A percentile compares a stretch with the other conserved stretches of the same genome.
phyloP scores from a whole-genome alignment of 352 stramenopile genomes.

The Aphanomyces astaci region DNA sequence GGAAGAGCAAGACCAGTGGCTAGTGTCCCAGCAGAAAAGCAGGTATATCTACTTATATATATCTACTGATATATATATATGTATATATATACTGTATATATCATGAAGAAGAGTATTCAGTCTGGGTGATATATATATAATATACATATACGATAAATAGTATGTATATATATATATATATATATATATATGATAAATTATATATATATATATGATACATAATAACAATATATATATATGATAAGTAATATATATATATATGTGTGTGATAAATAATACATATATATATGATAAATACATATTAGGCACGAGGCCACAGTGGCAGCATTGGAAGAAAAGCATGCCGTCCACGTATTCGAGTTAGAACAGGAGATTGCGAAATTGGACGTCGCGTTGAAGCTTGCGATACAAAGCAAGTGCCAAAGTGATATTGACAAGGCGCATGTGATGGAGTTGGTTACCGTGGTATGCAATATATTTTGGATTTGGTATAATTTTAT shows the following conservation, averaged over 20 bases:
- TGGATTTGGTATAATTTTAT: neutral
- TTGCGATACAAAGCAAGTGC: neutral
- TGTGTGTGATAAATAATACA: too few species aligned
- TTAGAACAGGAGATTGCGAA: constrained; percentile 36
- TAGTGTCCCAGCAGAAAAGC: constrained; percentile 46
- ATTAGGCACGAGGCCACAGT: constrained; percentile 31
- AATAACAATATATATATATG: too few species aligned
- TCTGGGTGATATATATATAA: too few species aligned
- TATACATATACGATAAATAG: too few species aligned
- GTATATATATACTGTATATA: too few species aligned
- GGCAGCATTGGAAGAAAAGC: constrained; percentile 38
- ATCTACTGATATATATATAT: too few species aligned
- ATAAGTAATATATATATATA: too few species aligned
- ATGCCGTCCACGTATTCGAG: constrained; percentile 35
- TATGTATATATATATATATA: too few species aligned
- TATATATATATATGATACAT: too few species aligned
- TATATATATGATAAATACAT: neutral
- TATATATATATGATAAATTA: too few species aligned
- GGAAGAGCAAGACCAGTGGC: constrained; percentile 44
- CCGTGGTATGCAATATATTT: neutral
- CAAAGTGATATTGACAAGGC: constrained; percentile 8
- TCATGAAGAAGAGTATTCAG: too few species aligned
- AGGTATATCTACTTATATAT: constrained; percentile 32
- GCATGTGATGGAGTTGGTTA: neutral
- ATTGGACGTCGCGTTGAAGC: constrained; percentile 23